Base-by-base conservation (phyloP, 805 yeast genomes). In the Soucietia sequanensis region DNA sequence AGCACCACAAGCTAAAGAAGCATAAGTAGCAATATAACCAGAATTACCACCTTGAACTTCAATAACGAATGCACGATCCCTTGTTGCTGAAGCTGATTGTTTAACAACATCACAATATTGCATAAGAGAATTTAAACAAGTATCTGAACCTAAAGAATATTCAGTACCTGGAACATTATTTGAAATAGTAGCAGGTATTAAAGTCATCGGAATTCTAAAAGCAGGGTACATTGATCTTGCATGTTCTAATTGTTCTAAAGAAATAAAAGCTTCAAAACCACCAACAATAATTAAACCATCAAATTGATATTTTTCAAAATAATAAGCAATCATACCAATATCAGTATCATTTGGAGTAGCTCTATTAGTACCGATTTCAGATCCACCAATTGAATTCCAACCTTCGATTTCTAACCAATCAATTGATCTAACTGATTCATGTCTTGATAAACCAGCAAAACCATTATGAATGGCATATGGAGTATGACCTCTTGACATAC, bases 151-250 rank as follows among this genome's bases (percentile, higher is more conserved):
- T 39, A 93, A 66, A 0, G 97, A 89, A 62, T 89, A 89, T 63
- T 93, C 97, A 2, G 98, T 84, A 41, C 99, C 99, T n/a, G 99
- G 99, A 32, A 93, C 98, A 51, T 93, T 93, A 68, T 93, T 93
- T 12, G 97, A 89, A 45, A 93, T 87, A 2, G 99, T 93, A 2
- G 98, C 91, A 8, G 99, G 99, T 46, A 93, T 74, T 49, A 87
- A 78, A 27, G 86, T 84, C 86, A 91, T 82, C 43, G 99, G 99
- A 46, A 93, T 89, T 62, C 91, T 80, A 68, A 93, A 86, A 19
- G 91, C 80, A 28, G 99, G 98, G 65, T 88, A 93, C 39, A 78
- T 67, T 11, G 58, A 47, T 60, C 96, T 78, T 21, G 93, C 88
- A 47, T 74, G 72, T 48, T 85, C 84, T 46, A 93, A 75, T 68